Conservation (phyloP, 805 yeast genomes). For the Candida maesae region DNA sequence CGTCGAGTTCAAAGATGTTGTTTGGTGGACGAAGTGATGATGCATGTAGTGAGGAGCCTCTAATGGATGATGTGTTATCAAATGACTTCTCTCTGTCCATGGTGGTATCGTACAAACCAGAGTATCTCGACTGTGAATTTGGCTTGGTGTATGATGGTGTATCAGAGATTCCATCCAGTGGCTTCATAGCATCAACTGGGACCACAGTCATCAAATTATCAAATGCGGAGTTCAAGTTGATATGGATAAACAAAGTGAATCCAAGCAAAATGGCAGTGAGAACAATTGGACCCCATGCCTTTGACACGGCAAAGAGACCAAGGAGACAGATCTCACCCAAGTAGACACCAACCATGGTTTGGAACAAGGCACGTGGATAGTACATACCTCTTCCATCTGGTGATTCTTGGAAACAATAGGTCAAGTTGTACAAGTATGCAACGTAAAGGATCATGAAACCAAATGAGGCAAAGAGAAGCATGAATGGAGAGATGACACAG, state of each 20-base stretch:
- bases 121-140: conserved; percentile 3
- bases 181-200: conserved; percentile 72
- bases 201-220: conserved; percentile 52
- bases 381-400: conserved; percentile 76
- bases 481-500: conserved; percentile 76
- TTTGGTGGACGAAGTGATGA: conserved; percentile 17
- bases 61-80: conserved; percentile 4
- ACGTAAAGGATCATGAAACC: conserved; percentile 72
- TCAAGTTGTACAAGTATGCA: conserved; percentile 73
- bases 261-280: conserved; percentile 64
- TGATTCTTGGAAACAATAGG: conserved; percentile 63
- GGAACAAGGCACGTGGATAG: conserved; percentile 87
- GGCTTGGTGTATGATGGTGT: conserved; percentile 50
- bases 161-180: conserved; percentile 64
- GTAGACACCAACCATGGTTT: conserved; percentile 84
- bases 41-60: neutral
- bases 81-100: conserved; percentile 6
- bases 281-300: conserved; percentile 93
- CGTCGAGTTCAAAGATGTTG: conserved; percentile 26
- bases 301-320: conserved; percentile 85
- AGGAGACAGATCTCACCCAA: conserved; percentile 81
- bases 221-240: conserved; percentile 62
- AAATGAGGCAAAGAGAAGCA: conserved; percentile 65
- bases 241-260: conserved; percentile 65
- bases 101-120: conserved; percentile 9